Base-by-base conservation (phyloP, 805 yeast genomes). In the Cyberlindnera mississippiensis region DNA sequence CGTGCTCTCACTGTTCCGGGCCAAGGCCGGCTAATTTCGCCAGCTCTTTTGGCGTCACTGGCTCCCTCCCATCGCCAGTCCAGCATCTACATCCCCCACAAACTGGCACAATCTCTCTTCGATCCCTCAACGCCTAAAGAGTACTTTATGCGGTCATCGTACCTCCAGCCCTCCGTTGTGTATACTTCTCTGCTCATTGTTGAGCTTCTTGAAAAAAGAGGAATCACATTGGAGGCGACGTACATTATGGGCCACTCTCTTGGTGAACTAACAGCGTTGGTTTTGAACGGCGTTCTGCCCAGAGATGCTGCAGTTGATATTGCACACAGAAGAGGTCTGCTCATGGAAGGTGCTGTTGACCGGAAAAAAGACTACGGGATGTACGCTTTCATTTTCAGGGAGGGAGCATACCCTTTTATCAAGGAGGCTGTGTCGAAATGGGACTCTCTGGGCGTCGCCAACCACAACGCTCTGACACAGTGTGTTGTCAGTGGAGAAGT, bases 191-290 rank as follows among this genome's bases (percentile, higher is more conserved):
- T 51, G 11, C 48, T 64, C 2, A 53, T 66, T 3, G 34, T 54
- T 30, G 56, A 60, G 17, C 35, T 61, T 11, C 6, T 62, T 19
- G 35, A 48, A 7, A 37, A 42, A 6, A 44, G 52, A 14, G 62
- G 53, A 3, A 35, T 57, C 3, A 52, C 56, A 2, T 38, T 45
- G 1, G 37, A 48, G 4, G 43, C 51, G 1, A 40, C 48, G 3
- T 64, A 46, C 44, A 18, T 63, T 3, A 41, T 69, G 50, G 76
- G 76, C 22, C 75, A 71, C 45, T 71, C 75, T 0, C 50, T 71
- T 18, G 76, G 76, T 7, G 75, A 71, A 48, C 61, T 66, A 43
- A 59, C 71, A 1, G 66, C 72, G 0, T 50, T 66, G 20, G 45
- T 59, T 4, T 51, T 65, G 6, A 53, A 62, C 33, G 65, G 64